phyloP scores from a whole-genome alignment of 2,329 filamentous ascomycete species.

The Thielaviopsis cerberus region DNA sequence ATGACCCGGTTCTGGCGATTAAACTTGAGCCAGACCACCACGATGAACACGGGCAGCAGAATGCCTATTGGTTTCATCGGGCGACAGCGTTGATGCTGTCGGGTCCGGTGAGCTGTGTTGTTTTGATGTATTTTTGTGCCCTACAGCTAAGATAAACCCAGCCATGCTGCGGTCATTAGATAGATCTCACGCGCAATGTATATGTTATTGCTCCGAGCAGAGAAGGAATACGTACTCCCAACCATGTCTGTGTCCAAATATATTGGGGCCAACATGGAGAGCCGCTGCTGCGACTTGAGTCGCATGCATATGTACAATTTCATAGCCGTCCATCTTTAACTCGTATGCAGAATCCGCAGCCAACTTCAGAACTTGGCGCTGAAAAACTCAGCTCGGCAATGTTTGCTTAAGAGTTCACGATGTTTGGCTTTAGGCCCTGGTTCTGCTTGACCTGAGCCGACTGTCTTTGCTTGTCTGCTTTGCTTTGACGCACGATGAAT shows the following conservation, averaged over 20 bases:
- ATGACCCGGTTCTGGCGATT: not conserved
- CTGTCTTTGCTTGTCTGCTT: not conserved
- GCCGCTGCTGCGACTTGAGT: not conserved
- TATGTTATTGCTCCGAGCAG: not conserved
- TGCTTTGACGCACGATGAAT: not conserved
- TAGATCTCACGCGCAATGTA: not conserved
- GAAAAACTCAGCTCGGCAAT: not conserved
- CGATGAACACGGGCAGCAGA: not conserved
- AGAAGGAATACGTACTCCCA: not conserved
- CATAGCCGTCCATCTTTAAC: too few species aligned
- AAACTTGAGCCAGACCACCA: too few species aligned
- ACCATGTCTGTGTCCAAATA: not conserved
- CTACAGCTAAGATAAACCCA: too few species aligned
- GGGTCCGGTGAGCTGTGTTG: not conserved
- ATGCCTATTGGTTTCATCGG: not conserved
- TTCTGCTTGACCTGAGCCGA: not conserved
- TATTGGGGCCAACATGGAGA: not conserved
- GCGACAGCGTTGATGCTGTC: not conserved
- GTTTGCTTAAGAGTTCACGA: not conserved
- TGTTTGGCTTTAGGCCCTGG: not conserved
- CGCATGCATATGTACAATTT: not conserved
- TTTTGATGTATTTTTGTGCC: not conserved
- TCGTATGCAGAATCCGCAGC: too few species aligned
- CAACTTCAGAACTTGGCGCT: not conserved
- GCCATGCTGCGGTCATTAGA: not conserved